Evolutionary conservation across 2,329 filamentous ascomycete genomes (phyloP).

Genomic region (Fragosphaeria purpurea): DNA sequence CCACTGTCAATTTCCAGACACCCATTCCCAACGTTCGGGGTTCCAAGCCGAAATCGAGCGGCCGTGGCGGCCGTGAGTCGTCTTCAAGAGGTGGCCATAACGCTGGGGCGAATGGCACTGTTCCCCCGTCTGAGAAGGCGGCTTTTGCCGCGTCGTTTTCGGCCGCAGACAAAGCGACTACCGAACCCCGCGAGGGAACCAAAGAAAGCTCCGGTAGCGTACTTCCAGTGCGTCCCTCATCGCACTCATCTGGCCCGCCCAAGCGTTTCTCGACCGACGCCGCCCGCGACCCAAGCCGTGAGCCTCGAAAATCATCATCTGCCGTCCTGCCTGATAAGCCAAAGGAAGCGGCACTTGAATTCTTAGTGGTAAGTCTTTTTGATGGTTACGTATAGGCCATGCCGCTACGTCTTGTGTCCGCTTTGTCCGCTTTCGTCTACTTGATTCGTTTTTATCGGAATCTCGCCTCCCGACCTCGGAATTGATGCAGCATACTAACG

Average conservation of each 20-base stretch:
- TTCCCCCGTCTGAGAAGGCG: conserved; percentile 15
- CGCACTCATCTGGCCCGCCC: conserved; percentile 24
- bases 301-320: conserved; percentile 34
- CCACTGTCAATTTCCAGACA: conserved; percentile 78
- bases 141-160: conserved; percentile 6
- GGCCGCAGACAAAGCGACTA: conserved; percentile 26
- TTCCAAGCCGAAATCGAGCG: conserved; percentile 40
- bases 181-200: conserved; percentile 22
- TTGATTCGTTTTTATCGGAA: too few relatives aligned
- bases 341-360: conserved; percentile 28
- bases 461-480: too few relatives aligned
- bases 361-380: conserved; percentile 28
- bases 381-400: too few relatives aligned
- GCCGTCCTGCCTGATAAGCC: conserved; percentile 26
- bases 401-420: too few relatives aligned
- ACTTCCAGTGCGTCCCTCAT: conserved; percentile 23
- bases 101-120: conserved; percentile 11
- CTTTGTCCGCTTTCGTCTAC: too few relatives aligned
- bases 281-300: conserved; percentile 24
- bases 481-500: neutral
- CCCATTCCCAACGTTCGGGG: conserved; percentile 50
- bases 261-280: conserved; percentile 38
- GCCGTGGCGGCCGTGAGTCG: conserved; percentile 31
- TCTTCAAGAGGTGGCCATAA: conserved; percentile 18
- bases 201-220: conserved; percentile 24